Base-by-base conservation (phyloP, 2,329 filamentous ascomycete genomes). In the Helotiales sp. region DNA sequence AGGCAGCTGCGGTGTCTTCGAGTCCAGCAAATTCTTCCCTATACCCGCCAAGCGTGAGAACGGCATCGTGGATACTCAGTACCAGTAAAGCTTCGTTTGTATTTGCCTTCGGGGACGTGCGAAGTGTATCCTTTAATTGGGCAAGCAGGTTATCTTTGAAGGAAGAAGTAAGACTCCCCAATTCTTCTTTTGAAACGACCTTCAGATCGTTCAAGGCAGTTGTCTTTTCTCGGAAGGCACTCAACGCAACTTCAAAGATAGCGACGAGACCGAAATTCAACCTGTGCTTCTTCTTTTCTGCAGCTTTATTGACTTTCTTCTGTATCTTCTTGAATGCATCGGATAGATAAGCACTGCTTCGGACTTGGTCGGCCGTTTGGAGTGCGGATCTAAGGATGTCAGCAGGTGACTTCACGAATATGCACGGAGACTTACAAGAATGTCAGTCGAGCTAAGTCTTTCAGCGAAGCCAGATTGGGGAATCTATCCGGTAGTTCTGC, bases 361-460 rank as follows among this genome's bases (percentile, higher is more conserved):
- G 73, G 50, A 65, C 24, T 63, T 77, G 76, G 40, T 75, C 74
- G 11, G 74, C 24, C 2, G 57, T 58, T 22, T 58, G 20, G 45
- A 60, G 50, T 26, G 30, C 45, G 34, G 59, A 63, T 22, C 32
- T 54, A 6, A 22, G 37, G 11, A n/a, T 10, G n/a, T 32, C n/a
- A 61, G 43, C 8, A 49, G 26, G 3, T 6, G 17, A 45, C 10
- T 20, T 47, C 3, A 20, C 10, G 15, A 40, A 6, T 20, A 22
- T 55, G 10, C 1, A 17, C 7, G 24, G 17, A 49, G 11, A 67
- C 69, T 66, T 72, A 76, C 75, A 62, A 64, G 34, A 77, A 60
- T 17, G 71, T 75, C 45, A 72, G 65, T n/a, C 65, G 65, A 34
- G 63, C 70, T 28, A 77, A 63, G 43, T 77, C 71, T 61, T 72